Conservation (phyloP, 1,284 basidiomycete species). For the Cryptococcus sp. region DNA sequence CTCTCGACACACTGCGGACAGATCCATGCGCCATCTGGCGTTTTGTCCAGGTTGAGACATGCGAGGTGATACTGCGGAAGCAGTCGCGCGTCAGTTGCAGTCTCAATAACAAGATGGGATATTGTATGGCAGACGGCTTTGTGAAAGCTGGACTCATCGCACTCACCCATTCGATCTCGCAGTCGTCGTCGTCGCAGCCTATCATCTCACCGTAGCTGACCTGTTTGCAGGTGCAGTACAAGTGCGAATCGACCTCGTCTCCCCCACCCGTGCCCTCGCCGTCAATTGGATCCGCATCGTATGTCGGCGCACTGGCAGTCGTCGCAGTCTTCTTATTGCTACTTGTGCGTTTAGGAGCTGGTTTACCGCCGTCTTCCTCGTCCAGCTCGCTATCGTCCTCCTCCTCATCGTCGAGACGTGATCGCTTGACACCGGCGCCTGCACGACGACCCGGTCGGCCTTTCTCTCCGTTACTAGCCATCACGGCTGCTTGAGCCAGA, state of each 20-base stretch:
- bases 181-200: conserved; percentile 82
- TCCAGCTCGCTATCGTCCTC: conserved; percentile 40
- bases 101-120: too few relatives aligned
- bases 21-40: conserved; percentile 78
- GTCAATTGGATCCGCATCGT: conserved; percentile 10
- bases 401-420: conserved; percentile 32
- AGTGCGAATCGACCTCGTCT: conserved; percentile 59
- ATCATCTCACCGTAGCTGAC: conserved; percentile 87
- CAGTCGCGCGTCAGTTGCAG: not conserved
- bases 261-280: conserved; percentile 19
- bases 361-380: conserved; percentile 25
- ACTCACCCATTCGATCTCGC: conserved; percentile 91
- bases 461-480: not conserved
- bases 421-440: conserved; percentile 30
- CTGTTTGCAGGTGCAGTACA: conserved; percentile 86
- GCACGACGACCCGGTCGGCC: conserved; percentile 17
- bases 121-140: too few relatives aligned
- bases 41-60: conserved; percentile 71
- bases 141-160: too few relatives aligned
- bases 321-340: conserved; percentile 15
- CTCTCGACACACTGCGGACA: conserved; percentile 61
- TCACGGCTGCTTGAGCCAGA: conserved; percentile 6
- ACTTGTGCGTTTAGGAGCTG: conserved; percentile 21
- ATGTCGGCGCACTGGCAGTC: not conserved
- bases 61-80: conserved; percentile 73